Percentiles rank a stretch among this genome's conserved stretches.
These are phyloP conservation scores for Trifolium repens DNA, from an alignment of 306 rosid species.

Conservation along the genomic window DNA sequence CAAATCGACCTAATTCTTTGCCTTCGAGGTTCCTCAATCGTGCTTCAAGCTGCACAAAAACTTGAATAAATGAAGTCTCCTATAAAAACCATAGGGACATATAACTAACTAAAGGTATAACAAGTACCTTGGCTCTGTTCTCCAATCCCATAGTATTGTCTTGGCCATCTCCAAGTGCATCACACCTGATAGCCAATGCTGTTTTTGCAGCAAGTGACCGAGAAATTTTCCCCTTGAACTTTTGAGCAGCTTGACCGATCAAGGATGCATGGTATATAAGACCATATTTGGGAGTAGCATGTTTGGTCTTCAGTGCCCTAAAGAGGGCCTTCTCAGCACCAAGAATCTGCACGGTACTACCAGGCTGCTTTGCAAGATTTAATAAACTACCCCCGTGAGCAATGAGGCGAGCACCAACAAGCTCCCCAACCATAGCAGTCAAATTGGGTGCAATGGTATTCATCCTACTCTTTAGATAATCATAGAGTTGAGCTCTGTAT, in stretches of 20 bases:
- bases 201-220: slow-evolving; percentile 84
- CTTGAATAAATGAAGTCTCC: neutral
- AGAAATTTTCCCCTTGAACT: slow-evolving; percentile 84
- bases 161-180: slow-evolving; percentile 78
- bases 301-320: slow-evolving; percentile 91
- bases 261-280: slow-evolving; percentile 94
- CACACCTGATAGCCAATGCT: slow-evolving; percentile 74
- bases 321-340: slow-evolving; percentile 98
- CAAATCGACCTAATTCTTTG: slow-evolving; percentile 73
- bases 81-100: neutral
- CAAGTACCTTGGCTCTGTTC: slow-evolving; percentile 74
- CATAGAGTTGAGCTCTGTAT: slow-evolving; percentile 87
- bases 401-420: slow-evolving; percentile 97
- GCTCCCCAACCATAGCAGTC: slow-evolving; percentile 95
- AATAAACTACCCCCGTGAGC: slow-evolving; percentile 93
- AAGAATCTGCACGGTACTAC: slow-evolving; percentile 96
- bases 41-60: slow-evolving; percentile 63
- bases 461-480: slow-evolving; percentile 89
- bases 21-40: slow-evolving; percentile 92
- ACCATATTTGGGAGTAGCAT: slow-evolving; percentile 91
- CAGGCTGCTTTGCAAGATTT: slow-evolving; percentile 97
- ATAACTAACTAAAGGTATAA: neutral
- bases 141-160: slow-evolving; percentile 89
- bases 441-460: slow-evolving; percentile 91
- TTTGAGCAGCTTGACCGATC: slow-evolving; percentile 91